These are phyloP conservation scores for Boletellus ananas DNA, from an alignment of 768 basidiomycete species.

Conservation along the genomic window DNA sequence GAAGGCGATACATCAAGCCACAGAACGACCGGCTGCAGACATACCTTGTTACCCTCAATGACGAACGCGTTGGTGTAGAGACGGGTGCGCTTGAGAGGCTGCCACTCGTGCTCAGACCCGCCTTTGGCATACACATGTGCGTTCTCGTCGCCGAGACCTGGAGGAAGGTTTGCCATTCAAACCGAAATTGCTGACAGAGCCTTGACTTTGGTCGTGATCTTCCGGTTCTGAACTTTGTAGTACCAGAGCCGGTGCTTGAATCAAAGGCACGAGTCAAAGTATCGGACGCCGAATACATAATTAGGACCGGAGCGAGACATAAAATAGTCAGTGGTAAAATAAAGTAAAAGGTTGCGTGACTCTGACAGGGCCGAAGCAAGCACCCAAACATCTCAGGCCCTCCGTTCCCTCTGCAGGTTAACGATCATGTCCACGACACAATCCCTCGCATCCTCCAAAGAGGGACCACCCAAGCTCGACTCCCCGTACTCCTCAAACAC, in stretches of 20 bases:
- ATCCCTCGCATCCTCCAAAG: conserved; percentile 72
- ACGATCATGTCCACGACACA: conserved; percentile 70
- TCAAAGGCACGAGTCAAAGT: no score
- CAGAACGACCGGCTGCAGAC: neutral
- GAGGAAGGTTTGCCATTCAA: conserved; percentile 33
- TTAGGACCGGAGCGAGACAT: neutral
- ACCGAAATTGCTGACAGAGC: neutral
- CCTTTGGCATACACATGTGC: conserved; percentile 36
- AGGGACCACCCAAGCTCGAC: conserved; percentile 27
- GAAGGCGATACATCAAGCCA: neutral
- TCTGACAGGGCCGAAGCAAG: no score
- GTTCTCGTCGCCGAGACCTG: conserved; percentile 35
- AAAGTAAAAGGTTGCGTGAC: no score
- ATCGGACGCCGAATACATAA: conserved; percentile 12
- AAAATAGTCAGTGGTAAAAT: neutral
- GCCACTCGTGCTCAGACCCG: conserved; percentile 44
- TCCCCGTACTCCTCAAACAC: conserved; percentile 39
- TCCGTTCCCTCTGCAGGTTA: conserved; percentile 31
- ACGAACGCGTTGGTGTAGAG: conserved; percentile 74
- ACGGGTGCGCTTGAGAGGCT: conserved; percentile 36
- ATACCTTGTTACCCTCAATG: conserved; percentile 47
- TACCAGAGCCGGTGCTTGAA: no score
- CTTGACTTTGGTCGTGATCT: no score
- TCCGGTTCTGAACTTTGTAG: no score
- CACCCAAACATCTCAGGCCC: conserved; percentile 9